Evolutionary conservation across 208 protist species (phyloP).

Genomic region (Trypanosoma mega): DNA sequence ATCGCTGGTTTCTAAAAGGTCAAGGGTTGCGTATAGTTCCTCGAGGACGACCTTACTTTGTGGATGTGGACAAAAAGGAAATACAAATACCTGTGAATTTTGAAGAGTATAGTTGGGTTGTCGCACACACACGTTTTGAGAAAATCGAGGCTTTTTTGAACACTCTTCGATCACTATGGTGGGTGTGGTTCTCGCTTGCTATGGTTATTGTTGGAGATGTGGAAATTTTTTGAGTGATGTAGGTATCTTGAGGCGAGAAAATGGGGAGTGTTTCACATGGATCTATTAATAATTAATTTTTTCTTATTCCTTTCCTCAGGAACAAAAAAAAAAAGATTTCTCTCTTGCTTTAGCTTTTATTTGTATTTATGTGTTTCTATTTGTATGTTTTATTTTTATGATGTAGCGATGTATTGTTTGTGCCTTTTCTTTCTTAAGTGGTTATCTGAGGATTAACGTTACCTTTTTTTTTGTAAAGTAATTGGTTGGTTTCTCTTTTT

Average conservation of each 20-base stretch:
- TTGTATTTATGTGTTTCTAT: conserved; percentile 11
- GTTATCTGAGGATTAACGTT: not conserved
- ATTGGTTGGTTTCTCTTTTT: not conserved
- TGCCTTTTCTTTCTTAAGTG: conserved; percentile 6
- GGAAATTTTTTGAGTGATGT: conserved; percentile 53
- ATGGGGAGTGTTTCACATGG: conserved; percentile 6
- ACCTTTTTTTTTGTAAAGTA: conserved; percentile 9
- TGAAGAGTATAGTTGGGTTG: conserved; percentile 80
- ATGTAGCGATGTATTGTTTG: conserved; percentile 4
- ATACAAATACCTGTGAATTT: conserved; percentile 87
- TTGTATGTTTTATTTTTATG: conserved; percentile 1
- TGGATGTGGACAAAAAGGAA: conserved; percentile 73
- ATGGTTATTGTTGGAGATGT: conserved; percentile 83
- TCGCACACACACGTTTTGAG: conserved; percentile 61
- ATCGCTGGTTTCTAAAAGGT: conserved; percentile 82
- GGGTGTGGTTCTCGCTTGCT: conserved; percentile 78
- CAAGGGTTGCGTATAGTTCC: conserved; percentile 73
- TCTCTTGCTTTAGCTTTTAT: too few species aligned
- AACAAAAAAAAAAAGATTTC: conserved; percentile 7
- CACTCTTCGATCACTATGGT: conserved; percentile 70
- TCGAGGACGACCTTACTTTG: conserved; percentile 65
- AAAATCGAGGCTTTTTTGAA: conserved; percentile 54
- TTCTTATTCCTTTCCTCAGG: not conserved
- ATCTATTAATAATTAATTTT: too few species aligned
- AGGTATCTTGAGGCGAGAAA: not conserved